Percentiles rank a stretch among this genome's conserved stretches.
Conservation (phyloP, 208 protist species). For the Herpetomonas muscarum region DNA sequence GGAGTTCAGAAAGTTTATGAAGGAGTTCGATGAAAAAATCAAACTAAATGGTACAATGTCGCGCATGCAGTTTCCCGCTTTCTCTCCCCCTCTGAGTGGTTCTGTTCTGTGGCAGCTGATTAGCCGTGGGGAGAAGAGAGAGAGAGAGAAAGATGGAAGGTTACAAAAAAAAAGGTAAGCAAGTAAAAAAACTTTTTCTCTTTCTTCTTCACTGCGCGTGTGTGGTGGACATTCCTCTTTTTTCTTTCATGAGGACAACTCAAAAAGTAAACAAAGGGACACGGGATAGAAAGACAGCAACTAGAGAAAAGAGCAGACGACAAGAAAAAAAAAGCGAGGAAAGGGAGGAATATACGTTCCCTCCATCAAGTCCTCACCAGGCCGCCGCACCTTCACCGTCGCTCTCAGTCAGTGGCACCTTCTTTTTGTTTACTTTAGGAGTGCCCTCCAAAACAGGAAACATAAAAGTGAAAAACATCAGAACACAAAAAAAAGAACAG, state of each 20-base stretch:
- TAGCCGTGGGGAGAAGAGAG: constrained; percentile 7
- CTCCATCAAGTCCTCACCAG: background rate
- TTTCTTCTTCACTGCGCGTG: background rate
- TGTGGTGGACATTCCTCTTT: constrained; percentile 6
- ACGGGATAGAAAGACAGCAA: constrained; percentile 1
- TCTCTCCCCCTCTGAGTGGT: too few species aligned
- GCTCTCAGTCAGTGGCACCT: background rate
- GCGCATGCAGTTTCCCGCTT: too few species aligned
- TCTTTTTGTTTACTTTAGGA: background rate
- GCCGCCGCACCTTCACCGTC: background rate
- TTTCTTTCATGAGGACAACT: constrained; percentile 12
- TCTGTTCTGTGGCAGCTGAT: too few species aligned
- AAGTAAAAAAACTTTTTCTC: too few species aligned
- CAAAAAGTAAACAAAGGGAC: too few species aligned
- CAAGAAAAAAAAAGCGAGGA: constrained; percentile 7
- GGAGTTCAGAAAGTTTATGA: too few species aligned
- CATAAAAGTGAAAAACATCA: background rate
- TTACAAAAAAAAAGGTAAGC: constrained; percentile 9
- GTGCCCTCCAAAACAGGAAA: background rate
- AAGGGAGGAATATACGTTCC: background rate
- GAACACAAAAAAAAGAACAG: constrained; percentile 5
- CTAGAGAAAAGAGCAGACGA: background rate
- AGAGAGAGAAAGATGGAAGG: constrained; percentile 14
- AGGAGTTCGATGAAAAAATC: too few species aligned
- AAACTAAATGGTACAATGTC: too few species aligned